Percentiles rank a stretch among this genome's conserved stretches.
These are phyloP conservation scores for Apophysomyces trapeziformis DNA, from an alignment of 371 early-diverging fungal species.

Conservation along the genomic window DNA sequence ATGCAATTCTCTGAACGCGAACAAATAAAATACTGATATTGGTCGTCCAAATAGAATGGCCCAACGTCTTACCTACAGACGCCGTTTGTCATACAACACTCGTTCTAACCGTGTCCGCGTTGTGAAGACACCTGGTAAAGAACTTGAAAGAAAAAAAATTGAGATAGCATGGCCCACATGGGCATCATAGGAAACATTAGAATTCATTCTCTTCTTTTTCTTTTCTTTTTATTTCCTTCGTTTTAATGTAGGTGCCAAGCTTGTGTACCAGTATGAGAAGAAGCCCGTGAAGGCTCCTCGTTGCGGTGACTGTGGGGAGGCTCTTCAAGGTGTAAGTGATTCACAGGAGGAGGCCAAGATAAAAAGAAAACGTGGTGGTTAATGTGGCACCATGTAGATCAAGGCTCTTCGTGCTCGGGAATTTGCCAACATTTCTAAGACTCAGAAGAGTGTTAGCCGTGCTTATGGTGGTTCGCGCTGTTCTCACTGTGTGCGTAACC, in stretches of 20 bases:
- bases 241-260: conserved; percentile 76
- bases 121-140: conserved; percentile 95
- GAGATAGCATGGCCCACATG: background rate
- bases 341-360: background rate
- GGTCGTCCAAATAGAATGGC: conserved; percentile 51
- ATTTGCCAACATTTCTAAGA: conserved; percentile 87
- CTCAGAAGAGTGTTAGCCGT: conserved; percentile 91
- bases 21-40: background rate
- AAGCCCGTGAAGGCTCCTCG: conserved; percentile 92
- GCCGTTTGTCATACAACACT: conserved; percentile 98
- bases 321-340: conserved; percentile 83
- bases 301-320: conserved; percentile 97
- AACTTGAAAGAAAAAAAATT: too few relatives aligned
- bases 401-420: conserved; percentile 91
- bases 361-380: conserved; percentile 5
- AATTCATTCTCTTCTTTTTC: conserved; percentile 3
- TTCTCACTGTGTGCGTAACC: conserved; percentile 90
- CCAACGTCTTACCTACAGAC: conserved; percentile 97
- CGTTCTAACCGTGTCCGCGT: conserved; percentile 94
- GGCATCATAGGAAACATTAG: background rate
- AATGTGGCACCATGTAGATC: conserved; percentile 52
- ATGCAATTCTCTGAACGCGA: too few relatives aligned
- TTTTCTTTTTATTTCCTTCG: conserved; percentile 8
- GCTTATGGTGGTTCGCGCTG: conserved; percentile 98
- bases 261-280: conserved; percentile 89